These are phyloP conservation scores for Cryptococcus hybrid DNA, from an alignment of 1,284 basidiomycete genomes.

Conservation along the genomic window DNA sequence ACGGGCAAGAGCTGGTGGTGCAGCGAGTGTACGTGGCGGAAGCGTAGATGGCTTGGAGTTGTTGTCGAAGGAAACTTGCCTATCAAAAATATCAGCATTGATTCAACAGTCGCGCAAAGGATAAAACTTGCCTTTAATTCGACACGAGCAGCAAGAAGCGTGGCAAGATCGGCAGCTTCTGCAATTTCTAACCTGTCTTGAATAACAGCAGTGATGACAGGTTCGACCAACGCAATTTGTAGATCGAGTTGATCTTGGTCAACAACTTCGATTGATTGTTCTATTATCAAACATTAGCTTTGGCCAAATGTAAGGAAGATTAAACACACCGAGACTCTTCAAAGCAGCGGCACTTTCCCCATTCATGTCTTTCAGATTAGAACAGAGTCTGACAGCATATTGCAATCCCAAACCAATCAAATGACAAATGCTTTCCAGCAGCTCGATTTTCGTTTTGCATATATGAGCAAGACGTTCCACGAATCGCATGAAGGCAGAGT, in stretches of 20 bases:
- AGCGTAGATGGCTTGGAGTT: constrained; percentile 31
- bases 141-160: constrained; percentile 48
- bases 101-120: background rate
- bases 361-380: constrained; percentile 13
- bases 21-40: constrained; percentile 53
- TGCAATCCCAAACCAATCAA: constrained; percentile 26
- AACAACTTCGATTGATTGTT: constrained; percentile 3
- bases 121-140: constrained; percentile 51
- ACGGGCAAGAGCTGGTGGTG: constrained; percentile 59
- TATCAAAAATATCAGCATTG: constrained; percentile 2
- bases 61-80: constrained; percentile 42
- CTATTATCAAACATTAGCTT: background rate
- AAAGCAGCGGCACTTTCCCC: constrained; percentile 13
- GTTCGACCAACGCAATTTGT: constrained; percentile 62
- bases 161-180: constrained; percentile 55
- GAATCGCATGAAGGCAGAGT: background rate
- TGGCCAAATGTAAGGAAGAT: too few species aligned
- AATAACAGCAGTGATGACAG: constrained; percentile 65
- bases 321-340: constrained; percentile 14
- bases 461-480: background rate
- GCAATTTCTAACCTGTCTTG: constrained; percentile 59
- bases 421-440: background rate
- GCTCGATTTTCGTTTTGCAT: background rate
- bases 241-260: background rate
- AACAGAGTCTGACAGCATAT: constrained; percentile 19